Base-by-base conservation (phyloP, 2,329 filamentous ascomycete genomes). In the Hypoxylon sp. region DNA sequence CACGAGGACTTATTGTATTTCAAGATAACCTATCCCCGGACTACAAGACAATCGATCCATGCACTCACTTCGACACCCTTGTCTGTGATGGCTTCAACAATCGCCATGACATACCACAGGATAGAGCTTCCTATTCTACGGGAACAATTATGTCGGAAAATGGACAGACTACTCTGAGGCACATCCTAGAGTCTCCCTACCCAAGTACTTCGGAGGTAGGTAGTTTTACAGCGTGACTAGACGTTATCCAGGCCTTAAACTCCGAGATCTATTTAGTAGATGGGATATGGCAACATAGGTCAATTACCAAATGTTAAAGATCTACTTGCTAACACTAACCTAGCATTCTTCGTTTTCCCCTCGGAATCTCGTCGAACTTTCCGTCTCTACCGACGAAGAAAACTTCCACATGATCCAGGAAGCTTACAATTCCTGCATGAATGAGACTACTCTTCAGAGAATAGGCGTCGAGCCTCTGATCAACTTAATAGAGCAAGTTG, bases 351-450 rank as follows among this genome's bases (percentile, higher is more conserved):
- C 78, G 57, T 86, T 86, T 70, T 87, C 84, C 49, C 84, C 82
- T 17, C 75, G 75, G 57, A 79, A 81, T 55, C 77, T 85, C 10
- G 59, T 71, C 7, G 68, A 73, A 8, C 55, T 77, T 1, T 75
- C 80, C 11, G 81, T 82, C 48, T 83, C 82, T 2, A 80, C 82
- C 0, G 88, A 91, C 64, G 82, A 88, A 73, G 78, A 85, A 31
- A 93, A 92, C 75, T 92, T 92, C 74, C 79, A 87, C 67, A 90
- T 91, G 77, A 81, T 93, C 75, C 87, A 91, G 77, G 79, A 84
- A 50, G 87, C 85, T 0, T 93, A 92, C 73, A 80, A 88, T 68
- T 86, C 90, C 35, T 94, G 91, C 75, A 85, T 91, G 77, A 84
- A 93, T 72, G 86, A 90, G 75, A 82, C 85, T 6, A 79, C 81